These are phyloP conservation scores for Suillus discolor DNA, from an alignment of 768 basidiomycete genomes.

Conservation along the genomic window DNA sequence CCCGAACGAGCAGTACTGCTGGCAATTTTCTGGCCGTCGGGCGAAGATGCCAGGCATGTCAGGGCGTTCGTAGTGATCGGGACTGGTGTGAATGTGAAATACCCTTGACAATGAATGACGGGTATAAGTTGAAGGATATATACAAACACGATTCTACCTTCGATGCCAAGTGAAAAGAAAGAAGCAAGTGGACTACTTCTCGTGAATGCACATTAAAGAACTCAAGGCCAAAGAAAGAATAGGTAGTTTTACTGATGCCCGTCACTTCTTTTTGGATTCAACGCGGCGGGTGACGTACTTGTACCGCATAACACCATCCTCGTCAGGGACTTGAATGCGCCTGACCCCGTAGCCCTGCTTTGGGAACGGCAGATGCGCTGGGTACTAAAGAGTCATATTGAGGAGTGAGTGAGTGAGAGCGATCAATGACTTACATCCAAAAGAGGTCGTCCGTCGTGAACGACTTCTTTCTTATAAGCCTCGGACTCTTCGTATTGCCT, in stretches of 20 bases:
- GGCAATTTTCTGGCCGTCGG: not conserved
- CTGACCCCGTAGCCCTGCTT: not conserved
- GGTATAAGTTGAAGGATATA: not conserved
- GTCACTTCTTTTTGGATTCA: not conserved
- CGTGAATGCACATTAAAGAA: no score
- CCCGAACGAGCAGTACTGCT: constrained; percentile 1
- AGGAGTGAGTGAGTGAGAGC: not conserved
- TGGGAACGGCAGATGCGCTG: not conserved
- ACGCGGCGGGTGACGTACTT: not conserved
- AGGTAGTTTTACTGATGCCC: no score
- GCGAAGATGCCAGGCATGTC: constrained; percentile 1
- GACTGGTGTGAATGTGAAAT: not conserved
- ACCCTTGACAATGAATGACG: not conserved
- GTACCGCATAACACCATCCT: not conserved
- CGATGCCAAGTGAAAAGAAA: no score
- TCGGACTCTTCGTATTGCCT: not conserved
- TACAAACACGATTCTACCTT: no score
- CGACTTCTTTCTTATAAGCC: not conserved
- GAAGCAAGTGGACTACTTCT: no score
- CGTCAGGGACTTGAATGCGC: not conserved
- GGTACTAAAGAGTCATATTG: not conserved
- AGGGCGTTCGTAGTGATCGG: not conserved
- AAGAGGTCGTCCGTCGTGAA: not conserved
- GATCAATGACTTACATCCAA: not conserved
- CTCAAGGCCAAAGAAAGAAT: no score